A percentile compares a stretch with the other conserved stretches of the same genome.
phyloP scores from a whole-genome alignment of 1,284 basidiomycete species.

The Ustilago vetiveriae region DNA sequence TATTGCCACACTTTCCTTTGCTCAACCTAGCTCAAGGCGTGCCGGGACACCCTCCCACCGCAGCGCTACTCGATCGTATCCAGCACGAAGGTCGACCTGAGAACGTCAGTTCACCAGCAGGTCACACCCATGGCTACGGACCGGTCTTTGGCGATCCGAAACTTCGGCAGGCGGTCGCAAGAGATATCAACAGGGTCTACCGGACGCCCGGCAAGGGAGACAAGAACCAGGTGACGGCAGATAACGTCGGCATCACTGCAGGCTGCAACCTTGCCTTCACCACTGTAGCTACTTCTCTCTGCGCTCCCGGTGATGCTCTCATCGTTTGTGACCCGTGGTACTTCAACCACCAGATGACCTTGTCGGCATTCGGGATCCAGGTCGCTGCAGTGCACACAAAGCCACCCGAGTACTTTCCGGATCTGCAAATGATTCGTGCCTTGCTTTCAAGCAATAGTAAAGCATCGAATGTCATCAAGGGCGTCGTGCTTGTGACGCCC shows the following conservation, averaged over 20 bases:
- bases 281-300: constrained; percentile 75
- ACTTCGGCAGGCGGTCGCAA: constrained; percentile 73
- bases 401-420: constrained; percentile 73
- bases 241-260: constrained; percentile 70
- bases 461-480: constrained; percentile 71
- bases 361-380: constrained; percentile 69
- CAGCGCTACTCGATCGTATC: constrained; percentile 36
- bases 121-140: constrained; percentile 73
- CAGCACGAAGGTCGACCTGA: constrained; percentile 24
- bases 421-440: constrained; percentile 71
- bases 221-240: constrained; percentile 65
- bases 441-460: constrained; percentile 71
- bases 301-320: constrained; percentile 77
- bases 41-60: constrained; percentile 49
- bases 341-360: constrained; percentile 72
- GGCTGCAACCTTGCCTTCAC: constrained; percentile 80
- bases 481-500: constrained; percentile 72
- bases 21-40: constrained; percentile 61
- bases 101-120: constrained; percentile 20
- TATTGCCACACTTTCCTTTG: constrained; percentile 25
- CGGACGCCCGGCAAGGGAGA: constrained; percentile 68
- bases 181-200: constrained; percentile 77
- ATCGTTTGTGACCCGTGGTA: constrained; percentile 80
- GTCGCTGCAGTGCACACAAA: constrained; percentile 75
- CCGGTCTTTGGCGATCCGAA: constrained; percentile 75